Evolutionary conservation across 148 eudicot genomes (phyloP), one percentile per base, ranked within the genome.

Genomic region (Rhododendron henanense): DNA sequence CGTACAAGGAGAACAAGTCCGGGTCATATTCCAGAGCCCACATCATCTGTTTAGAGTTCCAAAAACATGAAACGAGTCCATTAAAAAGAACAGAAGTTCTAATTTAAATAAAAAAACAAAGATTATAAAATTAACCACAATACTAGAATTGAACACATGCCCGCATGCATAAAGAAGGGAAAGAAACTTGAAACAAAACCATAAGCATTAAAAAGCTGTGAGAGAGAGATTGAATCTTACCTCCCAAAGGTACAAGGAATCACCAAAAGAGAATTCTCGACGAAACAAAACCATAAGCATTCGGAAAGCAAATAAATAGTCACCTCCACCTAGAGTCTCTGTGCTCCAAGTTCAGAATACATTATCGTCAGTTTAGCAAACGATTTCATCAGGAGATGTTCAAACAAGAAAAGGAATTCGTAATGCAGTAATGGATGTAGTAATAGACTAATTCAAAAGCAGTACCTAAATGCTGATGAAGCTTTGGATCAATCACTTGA

Each of bases 241-340:
- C 98, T 96, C 98, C 98, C 98, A 96, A 83, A 96, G 98, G 90
- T 94, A 94, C 81, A 96, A 91, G 47, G 98, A 96, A 78, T 96
- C 98, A 33, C 93, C 91, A 87, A 96, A 96, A 71, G 98, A 94
- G 89, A 96, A 93, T 83, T 96, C 98, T 51, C 98, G 94, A n/a
- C 98, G 98, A 88, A 96, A 96, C 87, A 96, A 92, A 87, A 96
- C 98, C 98, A 96, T 96, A 71, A 96, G 98, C 98, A 96, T 96
- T 51, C 98, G 91, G 89, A 96, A 88, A 88, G 98, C 98, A 91
- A 95, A 95, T 37, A 95, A 88, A 87, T 95, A 95, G 86, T 95
- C 97, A 76, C 98, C 98, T 65, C 96, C 97, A 83, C 98, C 98
- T 21, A 95, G 90, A 78, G 90, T 89, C 78, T 95, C 98, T 95